Base-by-base conservation (phyloP, 2,329 filamentous ascomycete species). In the Colletotrichum magnum region DNA sequence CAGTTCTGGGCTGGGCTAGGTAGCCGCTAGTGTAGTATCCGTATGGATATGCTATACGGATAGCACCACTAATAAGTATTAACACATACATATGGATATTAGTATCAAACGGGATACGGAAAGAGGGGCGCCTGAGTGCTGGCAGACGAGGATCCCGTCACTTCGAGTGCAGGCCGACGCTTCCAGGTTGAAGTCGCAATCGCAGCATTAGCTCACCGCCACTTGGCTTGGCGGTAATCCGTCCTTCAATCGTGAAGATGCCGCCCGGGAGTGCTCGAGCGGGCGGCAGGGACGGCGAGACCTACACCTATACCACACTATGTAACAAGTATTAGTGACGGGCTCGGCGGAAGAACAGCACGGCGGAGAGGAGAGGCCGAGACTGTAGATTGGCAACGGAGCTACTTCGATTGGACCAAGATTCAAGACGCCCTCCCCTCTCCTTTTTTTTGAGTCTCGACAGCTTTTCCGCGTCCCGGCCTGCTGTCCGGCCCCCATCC, bases 181-280 rank as follows among this genome's bases (percentile, higher is more conserved):
- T 68, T 60, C 50, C 50, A 65, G 66, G 66, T 66, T 32, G 26
- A 65, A 62, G 66, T 66, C 43, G 26, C 43, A 18, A 21, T 41
- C 59, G 39, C 59, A 54, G 59, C 21, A 24, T 24, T 52, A 53
- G 67, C 67, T 69, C 67, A 69, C 67, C 67, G 67, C 67, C 67
- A 66, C 62, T 69, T 69, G 62, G 56, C 56, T 61, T 69, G 67
- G 67, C 67, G 62, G 51, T 43, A 54, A 52, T 21, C 56, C 45
- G 36, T 67, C 62, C 43, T 57, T 9, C 18, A 10, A 52, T 24
- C 36, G 24, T 51, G 24, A 51, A 63, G 26, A 48, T 45, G 64
- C 58, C 56, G 48, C 48, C 63, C 32, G 24, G 28, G 10, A 26
- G 36, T 32, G 47, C 48, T 58, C 28, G 39, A 68, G 65, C 60